Percentiles rank a stretch among this genome's conserved stretches.
phyloP scores from a whole-genome alignment of 2,329 filamentous ascomycete species.

The Pseudogymnoascus sp. region DNA sequence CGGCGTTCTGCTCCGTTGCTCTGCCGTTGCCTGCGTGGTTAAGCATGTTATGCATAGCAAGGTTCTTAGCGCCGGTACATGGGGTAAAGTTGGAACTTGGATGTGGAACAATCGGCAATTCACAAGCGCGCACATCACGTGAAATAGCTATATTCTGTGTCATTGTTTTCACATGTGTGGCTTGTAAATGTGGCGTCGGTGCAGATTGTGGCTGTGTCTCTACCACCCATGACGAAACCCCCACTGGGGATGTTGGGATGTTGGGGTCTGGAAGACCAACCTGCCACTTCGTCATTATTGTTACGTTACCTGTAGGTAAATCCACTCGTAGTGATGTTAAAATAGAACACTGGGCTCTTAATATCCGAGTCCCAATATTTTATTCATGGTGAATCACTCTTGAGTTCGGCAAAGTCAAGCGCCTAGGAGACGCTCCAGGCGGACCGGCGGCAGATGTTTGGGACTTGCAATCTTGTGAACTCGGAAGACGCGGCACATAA shows the following conservation, averaged over 20 bases:
- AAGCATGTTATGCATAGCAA: background rate
- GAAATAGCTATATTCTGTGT: background rate
- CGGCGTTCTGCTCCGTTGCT: background rate
- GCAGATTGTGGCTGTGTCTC: background rate
- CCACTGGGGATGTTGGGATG: background rate
- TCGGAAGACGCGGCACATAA: background rate
- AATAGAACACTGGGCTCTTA: background rate
- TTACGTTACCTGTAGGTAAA: background rate
- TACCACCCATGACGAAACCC: background rate
- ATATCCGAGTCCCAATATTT: background rate
- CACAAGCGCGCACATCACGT: background rate
- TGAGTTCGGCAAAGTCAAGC: background rate
- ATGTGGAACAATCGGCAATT: background rate
- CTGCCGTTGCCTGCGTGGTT: background rate
- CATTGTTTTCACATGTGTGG: background rate
- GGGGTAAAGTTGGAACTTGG: background rate
- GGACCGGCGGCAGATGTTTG: background rate
- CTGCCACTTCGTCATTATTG: background rate
- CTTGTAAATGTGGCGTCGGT: background rate
- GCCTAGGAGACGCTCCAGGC: background rate
- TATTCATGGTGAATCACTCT: background rate
- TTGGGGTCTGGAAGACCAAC: background rate
- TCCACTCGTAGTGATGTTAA: background rate
- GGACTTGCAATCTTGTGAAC: background rate
- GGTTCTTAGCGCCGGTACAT: constrained; percentile 1